These are phyloP conservation scores for Candida sanyiensis DNA, from an alignment of 805 yeast species.

Conservation along the genomic window DNA sequence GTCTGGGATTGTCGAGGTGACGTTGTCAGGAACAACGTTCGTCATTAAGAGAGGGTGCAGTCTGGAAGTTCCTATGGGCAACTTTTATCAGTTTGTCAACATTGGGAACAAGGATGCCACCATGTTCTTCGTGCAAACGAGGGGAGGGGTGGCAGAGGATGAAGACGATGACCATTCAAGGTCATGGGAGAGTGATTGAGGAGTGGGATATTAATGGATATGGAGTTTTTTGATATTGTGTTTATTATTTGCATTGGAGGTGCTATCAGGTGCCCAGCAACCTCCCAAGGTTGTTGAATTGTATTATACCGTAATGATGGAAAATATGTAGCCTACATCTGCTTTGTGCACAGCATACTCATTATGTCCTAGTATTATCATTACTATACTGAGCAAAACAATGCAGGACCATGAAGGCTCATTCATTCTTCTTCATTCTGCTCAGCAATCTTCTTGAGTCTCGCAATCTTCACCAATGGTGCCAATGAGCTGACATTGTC, in stretches of 20 bases:
- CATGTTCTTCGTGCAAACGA: conserved; percentile 71
- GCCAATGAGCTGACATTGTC: conserved; percentile 58
- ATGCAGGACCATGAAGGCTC: neutral
- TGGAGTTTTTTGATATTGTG: neutral
- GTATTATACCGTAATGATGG: too few relatives aligned
- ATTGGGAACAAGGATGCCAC: conserved; percentile 51
- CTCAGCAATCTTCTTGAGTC: conserved; percentile 53
- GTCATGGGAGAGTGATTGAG: neutral
- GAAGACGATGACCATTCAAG: conserved; percentile 9
- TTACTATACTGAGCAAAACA: too few relatives aligned
- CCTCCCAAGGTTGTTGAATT: too few relatives aligned
- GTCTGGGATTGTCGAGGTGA: conserved; percentile 64
- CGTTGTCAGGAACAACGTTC: conserved; percentile 52
- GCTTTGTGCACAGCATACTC: too few relatives aligned
- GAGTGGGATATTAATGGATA: neutral
- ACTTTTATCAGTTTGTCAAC: conserved; percentile 63
- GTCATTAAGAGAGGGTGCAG: conserved; percentile 67
- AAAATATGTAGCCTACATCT: too few relatives aligned
- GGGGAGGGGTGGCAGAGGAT: conserved; percentile 25
- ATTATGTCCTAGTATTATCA: too few relatives aligned
- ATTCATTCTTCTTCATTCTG: conserved; percentile 28
- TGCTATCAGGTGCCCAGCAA: too few relatives aligned
- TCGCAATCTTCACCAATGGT: conserved; percentile 69
- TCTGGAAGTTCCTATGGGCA: conserved; percentile 75
- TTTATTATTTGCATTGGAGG: too few relatives aligned